These are phyloP conservation scores for Ustilago curta DNA, from an alignment of 1,284 basidiomycete genomes.

Conservation along the genomic window DNA sequence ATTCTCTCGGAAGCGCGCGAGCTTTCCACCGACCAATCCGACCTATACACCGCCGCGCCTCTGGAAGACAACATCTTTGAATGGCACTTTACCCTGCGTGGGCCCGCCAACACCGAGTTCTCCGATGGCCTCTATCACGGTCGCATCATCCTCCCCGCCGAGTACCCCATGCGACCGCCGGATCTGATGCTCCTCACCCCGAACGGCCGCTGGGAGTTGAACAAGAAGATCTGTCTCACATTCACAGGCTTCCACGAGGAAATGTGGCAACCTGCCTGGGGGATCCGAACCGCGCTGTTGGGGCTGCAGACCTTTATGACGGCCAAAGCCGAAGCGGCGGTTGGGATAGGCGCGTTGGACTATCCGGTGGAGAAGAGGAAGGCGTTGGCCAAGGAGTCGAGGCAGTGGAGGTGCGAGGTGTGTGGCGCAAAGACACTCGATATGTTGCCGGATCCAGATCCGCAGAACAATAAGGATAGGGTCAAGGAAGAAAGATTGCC, in stretches of 20 bases:
- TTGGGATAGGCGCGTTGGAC: conserved; percentile 91
- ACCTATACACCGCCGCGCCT: conserved; percentile 86
- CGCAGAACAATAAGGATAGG: conserved; percentile 1
- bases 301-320: conserved; percentile 69
- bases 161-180: conserved; percentile 94
- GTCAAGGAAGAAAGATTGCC: conserved; percentile 20
- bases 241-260: conserved; percentile 73
- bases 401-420: conserved; percentile 47
- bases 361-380: conserved; percentile 87
- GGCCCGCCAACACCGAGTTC: conserved; percentile 73
- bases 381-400: conserved; percentile 70
- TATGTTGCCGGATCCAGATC: conserved; percentile 38
- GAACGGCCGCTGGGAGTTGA: conserved; percentile 92
- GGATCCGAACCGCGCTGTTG: conserved; percentile 84
- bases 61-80: conserved; percentile 76
- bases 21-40: conserved; percentile 81
- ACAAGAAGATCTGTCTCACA: conserved; percentile 80
- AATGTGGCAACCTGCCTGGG: conserved; percentile 97
- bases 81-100: conserved; percentile 97
- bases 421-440: conserved; percentile 45
- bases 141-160: conserved; percentile 87
- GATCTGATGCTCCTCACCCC: conserved; percentile 94
- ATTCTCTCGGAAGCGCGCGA: conserved; percentile 96
- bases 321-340: conserved; percentile 76
- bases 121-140: conserved; percentile 80